Evolutionary conservation across 257 asterid species (phyloP), one percentile per base, ranked within the genome.

Genomic region (Solanum bukasovii): DNA sequence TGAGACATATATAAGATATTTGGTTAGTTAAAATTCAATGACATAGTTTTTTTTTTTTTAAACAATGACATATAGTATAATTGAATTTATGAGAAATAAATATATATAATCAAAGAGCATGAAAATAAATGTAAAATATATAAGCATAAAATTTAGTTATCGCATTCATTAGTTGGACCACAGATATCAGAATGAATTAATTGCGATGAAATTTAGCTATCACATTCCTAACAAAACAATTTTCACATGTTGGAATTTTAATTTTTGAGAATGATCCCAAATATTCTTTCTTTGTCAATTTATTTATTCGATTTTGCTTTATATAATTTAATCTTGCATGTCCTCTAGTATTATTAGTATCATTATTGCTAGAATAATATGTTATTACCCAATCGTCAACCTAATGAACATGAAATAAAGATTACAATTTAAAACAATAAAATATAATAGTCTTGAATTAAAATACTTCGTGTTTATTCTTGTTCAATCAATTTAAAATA

Each of bases 71-170:
- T 16, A 2, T 49, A 16, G 7, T 16, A 49, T 49, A 49, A 49
- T 49, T 16, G 3, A 49, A 9, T 63, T 63, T 63, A 23, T 23
- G 7, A 63, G 1, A 63, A 63, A 23, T 63, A 4, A 63, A 63
- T 63, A 9, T 4, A 0, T 4, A 63, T 21, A 21, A 21, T 23
- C 3, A 63, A 23, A 63, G 2, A 2, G 1, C 2, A 0, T 63
- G 1, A 63, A 59, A 63, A 63, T n/a, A 63, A 10, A 63, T 63
- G 0, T 63, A n/a, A 23, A 4, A 63, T 63, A 63, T 63, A 63
- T 56, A 63, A 2, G 7, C 1, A 63, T 9, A 2, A n/a, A n/a
- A 23, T n/a, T n/a, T n/a, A 23, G 7, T 13, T 11, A 2, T 23
- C 16, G 0, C 1, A 63, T 23, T 63, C 16, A 63, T 23, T 63